Evolutionary conservation across 169 alveolate species (phyloP).

Genomic region (Eimeria necatrix): DNA sequence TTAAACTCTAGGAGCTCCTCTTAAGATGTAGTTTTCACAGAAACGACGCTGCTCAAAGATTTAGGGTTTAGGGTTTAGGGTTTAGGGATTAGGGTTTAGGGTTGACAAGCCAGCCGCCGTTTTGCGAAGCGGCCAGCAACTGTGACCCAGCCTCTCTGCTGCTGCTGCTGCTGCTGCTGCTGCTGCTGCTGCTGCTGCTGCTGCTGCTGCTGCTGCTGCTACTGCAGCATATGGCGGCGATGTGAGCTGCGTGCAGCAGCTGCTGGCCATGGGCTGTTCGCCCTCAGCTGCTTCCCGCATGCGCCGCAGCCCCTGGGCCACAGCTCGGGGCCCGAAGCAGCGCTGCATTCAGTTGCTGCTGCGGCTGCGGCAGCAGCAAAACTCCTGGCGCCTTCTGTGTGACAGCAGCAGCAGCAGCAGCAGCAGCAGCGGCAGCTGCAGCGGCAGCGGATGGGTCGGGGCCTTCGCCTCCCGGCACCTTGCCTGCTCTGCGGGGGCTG

Average conservation of each 20-base stretch:
- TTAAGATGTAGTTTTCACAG: too few relatives aligned
- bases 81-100: too few relatives aligned
- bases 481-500: background rate
- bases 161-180: background rate
- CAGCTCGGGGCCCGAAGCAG: background rate
- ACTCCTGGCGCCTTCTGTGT: background rate
- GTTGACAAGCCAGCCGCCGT: too few relatives aligned
- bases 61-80: too few relatives aligned
- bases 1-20: too few relatives aligned
- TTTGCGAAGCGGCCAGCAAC: background rate
- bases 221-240: constrained; percentile 42
- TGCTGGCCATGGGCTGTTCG: constrained; percentile 30
- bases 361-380: constrained; percentile 17
- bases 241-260: constrained; percentile 44
- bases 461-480: background rate
- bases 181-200: constrained; percentile 2
- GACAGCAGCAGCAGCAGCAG: constrained; percentile 22
- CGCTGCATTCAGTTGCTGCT: constrained; percentile 31
- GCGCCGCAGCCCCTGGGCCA: background rate
- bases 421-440: constrained; percentile 12
- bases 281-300: background rate
- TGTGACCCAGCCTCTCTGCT: background rate
- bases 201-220: constrained; percentile 1
- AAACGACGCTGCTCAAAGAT: too few relatives aligned
- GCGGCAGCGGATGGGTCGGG: background rate